phyloP scores from a whole-genome alignment of 2,329 filamentous ascomycete species.

The Xylariales sp. region DNA sequence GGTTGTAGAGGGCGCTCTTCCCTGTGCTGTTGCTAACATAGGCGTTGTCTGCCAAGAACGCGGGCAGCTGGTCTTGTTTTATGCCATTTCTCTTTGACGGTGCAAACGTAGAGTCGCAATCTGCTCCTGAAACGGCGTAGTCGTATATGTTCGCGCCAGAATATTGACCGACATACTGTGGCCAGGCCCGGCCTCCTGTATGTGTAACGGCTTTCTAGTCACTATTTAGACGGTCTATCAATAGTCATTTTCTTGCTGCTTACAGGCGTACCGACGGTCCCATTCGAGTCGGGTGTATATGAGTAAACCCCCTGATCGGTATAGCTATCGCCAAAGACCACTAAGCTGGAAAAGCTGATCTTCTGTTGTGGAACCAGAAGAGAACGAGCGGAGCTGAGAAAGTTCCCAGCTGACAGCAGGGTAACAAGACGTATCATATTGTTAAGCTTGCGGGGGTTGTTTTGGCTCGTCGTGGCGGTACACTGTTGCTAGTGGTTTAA shows the following conservation, averaged over 20 bases:
- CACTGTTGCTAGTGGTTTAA: no score
- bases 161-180: constrained; percentile 15
- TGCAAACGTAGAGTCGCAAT: constrained; percentile 15
- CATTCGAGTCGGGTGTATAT: constrained; percentile 3
- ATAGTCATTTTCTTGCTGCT: no score
- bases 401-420: no score
- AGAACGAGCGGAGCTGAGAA: no score
- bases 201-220: not conserved
- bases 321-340: constrained; percentile 9
- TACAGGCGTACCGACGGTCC: constrained; percentile 5
- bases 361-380: no score
- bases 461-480: no score
- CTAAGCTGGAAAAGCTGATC: constrained; percentile 5
- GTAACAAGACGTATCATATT: no score
- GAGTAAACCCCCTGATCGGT: constrained; percentile 5
- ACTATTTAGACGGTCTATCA: no score
- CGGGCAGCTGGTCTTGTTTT: constrained; percentile 12
- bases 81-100: constrained; percentile 9
- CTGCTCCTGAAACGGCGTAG: constrained; percentile 19
- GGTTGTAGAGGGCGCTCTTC: constrained; percentile 54
- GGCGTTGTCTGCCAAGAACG: constrained; percentile 12
- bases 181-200: constrained; percentile 13
- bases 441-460: no score
- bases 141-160: constrained; percentile 14
- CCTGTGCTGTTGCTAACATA: constrained; percentile 50